Base-by-base conservation (phyloP, 2,329 filamentous ascomycete species). In the Cryphonectria naterciae region DNA sequence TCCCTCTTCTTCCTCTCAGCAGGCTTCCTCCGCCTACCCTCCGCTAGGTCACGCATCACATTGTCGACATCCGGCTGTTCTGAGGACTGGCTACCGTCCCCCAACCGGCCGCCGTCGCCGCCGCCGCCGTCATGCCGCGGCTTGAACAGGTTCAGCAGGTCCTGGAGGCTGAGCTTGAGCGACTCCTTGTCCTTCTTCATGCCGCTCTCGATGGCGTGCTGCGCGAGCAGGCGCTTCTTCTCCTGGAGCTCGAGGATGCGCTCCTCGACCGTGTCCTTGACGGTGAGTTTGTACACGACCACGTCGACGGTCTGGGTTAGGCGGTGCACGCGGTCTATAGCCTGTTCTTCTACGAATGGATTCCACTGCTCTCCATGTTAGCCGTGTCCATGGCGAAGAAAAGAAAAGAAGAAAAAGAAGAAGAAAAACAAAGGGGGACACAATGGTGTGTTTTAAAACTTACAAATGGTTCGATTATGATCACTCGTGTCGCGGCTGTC, bases 391-490 rank as follows among this genome's bases (percentile, higher is more conserved):
- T 37, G 49, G 2, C 4, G n/a, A 43, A 8, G 11, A 1, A n/a
- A 35, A 22, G 56, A 35, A 28, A 62, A 10, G 13, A 25, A 19
- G 6, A 56, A 61, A 17, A 35, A 54, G 1, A 39, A 61, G 6
- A 61, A 8, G 8, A n/a, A 37, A 22, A 25, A 39, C n/a, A n/a
- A n/a, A n/a, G n/a, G n/a, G 64, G 65, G 60, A 41, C 19, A 6
- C 6, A 5, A 3, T 8, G 11, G 84, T 88, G 79, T 85, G 94
- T 10, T 49, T 41, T 32, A 61, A 2, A 96, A 80, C 99, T 99
- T 96, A 96, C 99, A 81, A 99, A 99, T 0, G 96, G 96, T 81
- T 99, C 96, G 60, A 99, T 86, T 75, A 99, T 97, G 67, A 99
- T 91, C 4, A 99, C 96, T 25, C 96, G 88, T 73, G 92, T 96